Conservation (phyloP, 306 rosid genomes). For the Astragalus membranaceus region DNA sequence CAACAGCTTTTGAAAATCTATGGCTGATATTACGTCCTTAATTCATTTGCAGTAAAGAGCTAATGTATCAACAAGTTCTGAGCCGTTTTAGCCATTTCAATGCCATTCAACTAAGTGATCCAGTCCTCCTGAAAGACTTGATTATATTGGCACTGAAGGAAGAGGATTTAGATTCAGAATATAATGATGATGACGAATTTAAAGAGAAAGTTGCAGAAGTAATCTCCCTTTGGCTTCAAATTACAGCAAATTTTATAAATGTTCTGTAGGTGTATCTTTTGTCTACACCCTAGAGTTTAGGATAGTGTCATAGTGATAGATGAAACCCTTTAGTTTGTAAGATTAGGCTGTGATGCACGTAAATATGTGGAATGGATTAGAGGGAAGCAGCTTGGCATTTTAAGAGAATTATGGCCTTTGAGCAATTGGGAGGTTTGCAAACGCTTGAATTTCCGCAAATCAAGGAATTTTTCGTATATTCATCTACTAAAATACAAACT, state of each 20-base stretch:
- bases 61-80: conserved; percentile 92
- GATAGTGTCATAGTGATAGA: neutral
- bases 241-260: neutral
- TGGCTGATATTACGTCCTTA: conserved; percentile 10
- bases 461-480: too few relatives aligned
- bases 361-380: neutral
- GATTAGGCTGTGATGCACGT: neutral
- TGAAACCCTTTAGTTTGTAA: neutral
- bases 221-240: conserved; percentile 26
- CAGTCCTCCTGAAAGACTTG: conserved; percentile 68
- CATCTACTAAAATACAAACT: too few relatives aligned
- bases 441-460: neutral
- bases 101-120: conserved; percentile 83
- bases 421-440: neutral
- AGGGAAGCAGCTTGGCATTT: neutral
- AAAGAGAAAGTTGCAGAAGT: conserved; percentile 84
- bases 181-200: conserved; percentile 45
- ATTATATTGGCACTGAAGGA: conserved; percentile 77
- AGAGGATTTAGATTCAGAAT: conserved; percentile 54
- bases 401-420: neutral
- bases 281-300: neutral
- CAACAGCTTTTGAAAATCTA: neutral
- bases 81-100: conserved; percentile 74
- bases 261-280: neutral
- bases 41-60: conserved; percentile 73